Base-by-base conservation (phyloP, 192 early-diverging fungal species). In the Endogone sp. region DNA sequence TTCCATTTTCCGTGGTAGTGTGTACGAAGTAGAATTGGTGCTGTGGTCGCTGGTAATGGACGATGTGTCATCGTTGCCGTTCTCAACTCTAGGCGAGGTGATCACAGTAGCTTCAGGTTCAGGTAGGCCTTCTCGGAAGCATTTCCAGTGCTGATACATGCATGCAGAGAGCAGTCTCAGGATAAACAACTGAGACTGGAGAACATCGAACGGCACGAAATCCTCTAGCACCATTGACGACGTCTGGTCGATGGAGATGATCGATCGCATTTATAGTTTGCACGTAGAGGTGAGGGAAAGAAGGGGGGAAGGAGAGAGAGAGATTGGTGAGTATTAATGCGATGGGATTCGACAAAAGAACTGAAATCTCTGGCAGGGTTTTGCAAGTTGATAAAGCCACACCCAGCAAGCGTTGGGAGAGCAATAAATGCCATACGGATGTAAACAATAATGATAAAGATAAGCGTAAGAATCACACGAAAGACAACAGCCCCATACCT, bases 171-270 rank as follows among this genome's bases (percentile, higher is more conserved):
- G 76, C 54, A 97, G 81, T 65, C 90, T 83, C 61, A 95, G 83
- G 16, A 95, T 74, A 70, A 94, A 93, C 11, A 94, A 82, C 74
- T 95, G 94, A 21, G 93, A 94, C 70, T 97, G 92, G 70, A 93
- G 85, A 28, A 89, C 82, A 55, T 93, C 84, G 27, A 78, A 69
- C 3, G 89, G 84, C n/a, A 86, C 73, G 66, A 66, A 67, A 22
- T 86, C 79, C 56, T 91, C 89, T n/a, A 78, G 68, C 2, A 80
- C 70, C 71, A 78, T 75, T 54, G 78, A 75, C 61, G 72, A 79
- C 66, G 37, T 49, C 71, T 9, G 13, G 28, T 32, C 67, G 22
- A 54, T 28, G 30, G 16, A 28, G 22, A 60, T 29, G 16, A 29
- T 30, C 8, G 29, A 23, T 22, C 21, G 10, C 22, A 57, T 21